A percentile compares a stretch with the other conserved stretches of the same genome.
phyloP scores from a whole-genome alignment of 345 rosid species.

The Reutealis trisperma region DNA sequence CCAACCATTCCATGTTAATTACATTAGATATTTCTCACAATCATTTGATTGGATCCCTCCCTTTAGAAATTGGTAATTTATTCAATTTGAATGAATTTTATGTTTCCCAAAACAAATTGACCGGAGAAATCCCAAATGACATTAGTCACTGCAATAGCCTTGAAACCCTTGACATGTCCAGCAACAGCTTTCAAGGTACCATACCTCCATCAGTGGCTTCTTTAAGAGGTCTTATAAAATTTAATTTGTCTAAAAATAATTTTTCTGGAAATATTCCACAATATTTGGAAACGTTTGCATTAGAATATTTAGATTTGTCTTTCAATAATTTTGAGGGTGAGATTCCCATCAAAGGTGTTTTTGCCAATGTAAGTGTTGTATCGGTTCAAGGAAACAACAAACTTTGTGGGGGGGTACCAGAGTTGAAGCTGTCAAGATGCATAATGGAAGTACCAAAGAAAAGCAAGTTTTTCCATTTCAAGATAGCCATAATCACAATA shows the following conservation, averaged over 20 bases:
- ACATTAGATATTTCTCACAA: not conserved
- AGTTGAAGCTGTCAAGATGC: not conserved
- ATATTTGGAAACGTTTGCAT: not conserved
- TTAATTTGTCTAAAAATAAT: not conserved
- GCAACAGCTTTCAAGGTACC: not conserved
- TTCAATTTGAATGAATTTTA: not conserved
- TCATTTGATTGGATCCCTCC: not conserved
- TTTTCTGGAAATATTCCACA: not conserved
- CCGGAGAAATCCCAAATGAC: not conserved
- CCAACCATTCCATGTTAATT: not conserved
- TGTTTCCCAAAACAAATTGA: not conserved
- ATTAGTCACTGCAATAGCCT: not conserved
- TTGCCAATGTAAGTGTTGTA: conserved; percentile 8
- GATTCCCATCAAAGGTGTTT: conserved; percentile 3
- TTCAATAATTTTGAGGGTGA: not conserved
- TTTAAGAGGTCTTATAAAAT: conserved; percentile 5
- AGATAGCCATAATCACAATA: not conserved
- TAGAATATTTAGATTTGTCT: conserved; percentile 4
- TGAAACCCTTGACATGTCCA: not conserved
- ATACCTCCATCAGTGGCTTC: not conserved
- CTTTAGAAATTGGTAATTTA: not conserved
- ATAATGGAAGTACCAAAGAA: not conserved
- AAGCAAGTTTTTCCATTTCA: not conserved
- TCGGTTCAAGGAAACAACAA: not conserved
- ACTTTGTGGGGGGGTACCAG: conserved; percentile 3